Base-by-base conservation (phyloP, 106 monocot species). In the Dendrobium officinale region DNA sequence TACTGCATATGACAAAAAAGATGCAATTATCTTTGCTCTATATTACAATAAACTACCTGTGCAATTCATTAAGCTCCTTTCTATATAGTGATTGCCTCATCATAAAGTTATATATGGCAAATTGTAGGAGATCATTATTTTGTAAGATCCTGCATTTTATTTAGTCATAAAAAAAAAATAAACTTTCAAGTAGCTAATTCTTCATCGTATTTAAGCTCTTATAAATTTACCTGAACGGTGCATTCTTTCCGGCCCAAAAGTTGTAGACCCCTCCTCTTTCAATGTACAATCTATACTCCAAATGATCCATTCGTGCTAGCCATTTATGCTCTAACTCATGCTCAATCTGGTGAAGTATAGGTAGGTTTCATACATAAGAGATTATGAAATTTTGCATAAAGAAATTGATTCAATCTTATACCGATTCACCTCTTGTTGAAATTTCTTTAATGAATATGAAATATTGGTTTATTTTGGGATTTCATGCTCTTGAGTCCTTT, bases 281-380 rank as follows among this genome's bases (percentile, higher is more conserved):
- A 43, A 82, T 84, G 55, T 77, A 67, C 2, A 8, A 76, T 16
- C 81, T 79, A 31, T 84, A 81, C 77, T 87, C 87, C 16, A 81
- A 31, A 76, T 81, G 75, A 76, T 87, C 87, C 67, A 81, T 79
- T 75, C 81, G 81, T 26, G 81, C 51, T 67, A 87, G 26, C 87
- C 87, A 87, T n/a, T 75, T 81, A 76, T 19, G 16, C 16, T 10
- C n/a, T 26, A 84, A 7, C 61, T 84, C 87, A 31, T 84, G 55
- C 22, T n/a, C 31, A 24, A 84, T 78, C 84, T 87, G 29, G 9
- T 51, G 1, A 51, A 51, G 13, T 15, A 15, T 51, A 51, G 51
- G 9, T 51, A 13, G 51, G 51, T 51, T 51, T 51, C 51, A 13
- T 13, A 51, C 2, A 51, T 15, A 15, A 51, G 9, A 51, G 16